These are phyloP conservation scores for Jatropha multifida DNA, from an alignment of 441 rosid species.

Conservation along the genomic window DNA sequence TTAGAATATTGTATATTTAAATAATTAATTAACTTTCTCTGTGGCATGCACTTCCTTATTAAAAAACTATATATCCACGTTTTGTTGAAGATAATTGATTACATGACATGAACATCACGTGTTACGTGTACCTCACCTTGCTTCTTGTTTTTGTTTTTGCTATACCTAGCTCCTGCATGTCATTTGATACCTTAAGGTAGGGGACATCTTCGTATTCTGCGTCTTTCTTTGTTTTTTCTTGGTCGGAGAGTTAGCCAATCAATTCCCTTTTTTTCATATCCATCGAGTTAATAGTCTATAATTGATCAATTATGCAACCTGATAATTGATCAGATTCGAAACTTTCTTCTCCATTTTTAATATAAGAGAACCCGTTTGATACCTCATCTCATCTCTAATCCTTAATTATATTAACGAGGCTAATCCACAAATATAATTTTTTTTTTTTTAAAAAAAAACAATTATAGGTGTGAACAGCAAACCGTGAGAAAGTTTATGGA, in stretches of 20 bases:
- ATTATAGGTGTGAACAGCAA: conserved; percentile 2
- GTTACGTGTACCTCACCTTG: conserved; percentile 26
- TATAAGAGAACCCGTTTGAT: conserved; percentile 12
- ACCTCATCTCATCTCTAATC: too few species aligned
- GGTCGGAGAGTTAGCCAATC: conserved; percentile 21
- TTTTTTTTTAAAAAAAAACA: background rate
- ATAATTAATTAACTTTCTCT: background rate
- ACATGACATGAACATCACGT: conserved; percentile 30
- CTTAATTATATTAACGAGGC: background rate
- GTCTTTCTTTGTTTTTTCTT: background rate
- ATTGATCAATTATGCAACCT: too few species aligned
- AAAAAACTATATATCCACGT: background rate
- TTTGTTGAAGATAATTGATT: background rate
- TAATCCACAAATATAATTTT: conserved; percentile 2
- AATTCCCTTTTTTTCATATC: background rate
- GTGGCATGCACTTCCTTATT: conserved; percentile 9
- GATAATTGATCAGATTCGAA: too few species aligned
- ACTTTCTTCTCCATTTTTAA: too few species aligned
- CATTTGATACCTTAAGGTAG: background rate
- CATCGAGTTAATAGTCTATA: too few species aligned
- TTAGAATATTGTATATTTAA: background rate
- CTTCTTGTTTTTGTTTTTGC: background rate
- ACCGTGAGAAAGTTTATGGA: background rate
- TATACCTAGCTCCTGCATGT: background rate
- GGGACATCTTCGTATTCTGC: conserved; percentile 20